Evolutionary conservation across 768 basidiomycete species (phyloP).

Genomic region (Phylloporus sp.): DNA sequence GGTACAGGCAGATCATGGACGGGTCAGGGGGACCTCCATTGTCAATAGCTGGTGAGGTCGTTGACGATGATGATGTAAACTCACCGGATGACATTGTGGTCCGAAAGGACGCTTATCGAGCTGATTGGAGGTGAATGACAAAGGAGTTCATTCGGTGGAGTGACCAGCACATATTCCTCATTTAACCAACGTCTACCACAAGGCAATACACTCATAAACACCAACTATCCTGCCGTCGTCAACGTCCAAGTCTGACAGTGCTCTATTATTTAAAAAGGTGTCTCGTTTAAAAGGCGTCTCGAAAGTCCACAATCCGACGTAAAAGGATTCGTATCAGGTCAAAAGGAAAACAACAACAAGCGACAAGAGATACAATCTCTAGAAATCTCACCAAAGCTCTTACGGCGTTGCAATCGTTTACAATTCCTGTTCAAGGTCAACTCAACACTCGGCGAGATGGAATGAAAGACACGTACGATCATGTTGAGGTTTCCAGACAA

Average conservation of each 20-base stretch:
- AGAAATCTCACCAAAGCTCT: neutral
- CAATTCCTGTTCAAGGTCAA: conserved; percentile 30
- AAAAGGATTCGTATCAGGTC: neutral
- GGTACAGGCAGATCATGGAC: neutral
- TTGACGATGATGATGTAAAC: neutral
- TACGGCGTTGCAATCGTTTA: conserved; percentile 13
- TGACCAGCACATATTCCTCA: too few relatives aligned
- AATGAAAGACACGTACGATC: conserved; percentile 43
- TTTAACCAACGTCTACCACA: neutral
- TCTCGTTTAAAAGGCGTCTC: too few relatives aligned
- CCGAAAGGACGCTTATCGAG: too few relatives aligned
- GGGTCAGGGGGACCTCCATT: neutral
- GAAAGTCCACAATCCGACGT: conserved; percentile 21
- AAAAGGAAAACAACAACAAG: conserved; percentile 7
- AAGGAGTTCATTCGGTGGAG: too few relatives aligned
- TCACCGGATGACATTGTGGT: neutral
- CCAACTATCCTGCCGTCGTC: conserved; percentile 3
- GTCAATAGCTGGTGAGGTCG: too few relatives aligned
- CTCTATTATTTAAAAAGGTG: conserved; percentile 14
- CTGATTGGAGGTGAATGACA: too few relatives aligned
- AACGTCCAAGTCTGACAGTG: conserved; percentile 5
- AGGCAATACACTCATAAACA: neutral
- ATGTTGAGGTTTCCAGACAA: conserved; percentile 73
- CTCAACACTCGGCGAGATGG: neutral
- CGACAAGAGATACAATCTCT: conserved; percentile 5